Evolutionary conservation across 371 early-diverging fungal genomes (phyloP).

Genomic region (Mucor saturninus): DNA sequence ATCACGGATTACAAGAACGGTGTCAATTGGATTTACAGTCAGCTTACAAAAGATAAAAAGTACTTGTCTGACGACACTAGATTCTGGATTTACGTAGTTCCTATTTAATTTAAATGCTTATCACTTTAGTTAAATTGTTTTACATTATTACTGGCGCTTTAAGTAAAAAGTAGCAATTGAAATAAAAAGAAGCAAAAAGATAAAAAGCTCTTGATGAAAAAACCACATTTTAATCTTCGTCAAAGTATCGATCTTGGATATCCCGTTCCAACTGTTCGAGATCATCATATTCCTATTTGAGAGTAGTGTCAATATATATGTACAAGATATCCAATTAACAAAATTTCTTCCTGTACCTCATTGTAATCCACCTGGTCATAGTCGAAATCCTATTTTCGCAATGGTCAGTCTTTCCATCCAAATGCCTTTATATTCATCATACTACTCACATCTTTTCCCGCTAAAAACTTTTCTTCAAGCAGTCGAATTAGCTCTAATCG

Average conservation of each 20-base stretch:
- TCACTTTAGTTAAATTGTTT: too few relatives aligned
- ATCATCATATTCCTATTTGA: conserved; percentile 30
- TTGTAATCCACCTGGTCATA: conserved; percentile 46
- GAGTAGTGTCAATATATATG: too few relatives aligned
- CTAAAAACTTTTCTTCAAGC: conserved; percentile 52
- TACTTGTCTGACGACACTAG: conserved; percentile 13
- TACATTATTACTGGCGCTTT: too few relatives aligned
- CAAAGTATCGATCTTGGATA: conserved; percentile 55
- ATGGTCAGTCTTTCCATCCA: not conserved
- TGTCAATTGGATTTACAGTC: conserved; percentile 12
- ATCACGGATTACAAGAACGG: conserved; percentile 11
- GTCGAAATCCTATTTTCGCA: conserved; percentile 39
- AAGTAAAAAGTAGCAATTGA: too few relatives aligned
- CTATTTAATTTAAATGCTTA: not conserved
- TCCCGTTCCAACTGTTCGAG: conserved; percentile 45
- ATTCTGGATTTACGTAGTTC: conserved; percentile 6
- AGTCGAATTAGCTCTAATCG: conserved; percentile 45
- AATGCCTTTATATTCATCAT: not conserved
- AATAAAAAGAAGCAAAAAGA: too few relatives aligned
- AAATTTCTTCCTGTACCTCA: conserved; percentile 29
- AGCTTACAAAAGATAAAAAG: conserved; percentile 5
- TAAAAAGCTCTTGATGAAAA: too few relatives aligned
- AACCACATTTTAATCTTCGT: conserved; percentile 31
- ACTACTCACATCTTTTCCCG: conserved; percentile 52
- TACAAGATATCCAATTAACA: not conserved